Evolutionary conservation across 2,329 filamentous ascomycete genomes (phyloP).

Genomic region (Neoscytalidium dimidiatum): DNA sequence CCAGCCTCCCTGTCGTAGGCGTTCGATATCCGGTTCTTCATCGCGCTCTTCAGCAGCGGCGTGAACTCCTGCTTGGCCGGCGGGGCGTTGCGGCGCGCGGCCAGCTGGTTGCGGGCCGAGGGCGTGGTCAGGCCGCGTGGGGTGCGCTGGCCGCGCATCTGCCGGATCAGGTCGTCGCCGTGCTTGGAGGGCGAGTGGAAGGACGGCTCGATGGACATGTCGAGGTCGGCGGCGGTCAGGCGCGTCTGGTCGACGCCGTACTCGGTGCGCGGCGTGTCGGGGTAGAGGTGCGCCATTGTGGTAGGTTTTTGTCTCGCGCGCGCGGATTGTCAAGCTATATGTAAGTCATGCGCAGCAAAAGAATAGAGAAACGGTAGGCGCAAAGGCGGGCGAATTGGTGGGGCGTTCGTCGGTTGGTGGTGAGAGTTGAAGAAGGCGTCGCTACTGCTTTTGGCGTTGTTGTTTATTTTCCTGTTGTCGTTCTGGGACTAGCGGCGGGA

Average conservation of each 20-base stretch:
- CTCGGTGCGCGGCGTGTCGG: slow-evolving; percentile 87
- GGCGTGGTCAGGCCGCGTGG: slow-evolving; percentile 69
- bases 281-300: slow-evolving; percentile 50
- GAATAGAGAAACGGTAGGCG: slow-evolving; percentile 7
- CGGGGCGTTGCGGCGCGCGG: slow-evolving; percentile 53
- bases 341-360: slow-evolving; percentile 9
- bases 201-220: slow-evolving; percentile 84
- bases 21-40: slow-evolving; percentile 64
- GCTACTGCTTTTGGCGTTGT: neutral
- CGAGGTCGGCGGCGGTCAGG: slow-evolving; percentile 69
- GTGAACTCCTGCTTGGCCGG: slow-evolving; percentile 78
- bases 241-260: slow-evolving; percentile 77
- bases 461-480: slow-evolving; percentile 19
- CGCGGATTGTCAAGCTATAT: slow-evolving; percentile 8
- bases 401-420: neutral
- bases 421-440: slow-evolving; percentile 6
- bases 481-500: slow-evolving; percentile 17
- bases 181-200: slow-evolving; percentile 80
- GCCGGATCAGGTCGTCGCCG: slow-evolving; percentile 70
- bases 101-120: slow-evolving; percentile 69
- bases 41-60: slow-evolving; percentile 81
- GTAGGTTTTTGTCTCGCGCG: neutral
- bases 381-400: neutral
- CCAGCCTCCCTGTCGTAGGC: slow-evolving; percentile 39
- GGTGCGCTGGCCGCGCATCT: slow-evolving; percentile 55